Percentiles rank a stretch among this genome's conserved stretches.
These are phyloP conservation scores for Arctium minus DNA, from an alignment of 129 eudicot species.

Conservation along the genomic window DNA sequence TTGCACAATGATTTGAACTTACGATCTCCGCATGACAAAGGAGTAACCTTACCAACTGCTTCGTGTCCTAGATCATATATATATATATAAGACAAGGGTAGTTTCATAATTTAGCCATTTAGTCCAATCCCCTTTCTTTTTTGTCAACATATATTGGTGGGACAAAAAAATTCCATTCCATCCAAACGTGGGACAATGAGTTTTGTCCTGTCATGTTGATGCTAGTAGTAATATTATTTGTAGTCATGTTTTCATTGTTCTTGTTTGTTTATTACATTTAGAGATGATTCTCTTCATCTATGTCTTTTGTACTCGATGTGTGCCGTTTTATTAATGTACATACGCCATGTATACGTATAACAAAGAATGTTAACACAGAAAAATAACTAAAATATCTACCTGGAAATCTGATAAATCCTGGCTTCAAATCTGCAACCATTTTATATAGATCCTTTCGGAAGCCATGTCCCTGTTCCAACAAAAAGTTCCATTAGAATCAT, in stretches of 20 bases:
- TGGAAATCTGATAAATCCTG: conserved; percentile 93
- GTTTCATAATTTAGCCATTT: too few relatives aligned
- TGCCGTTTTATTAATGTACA: background rate
- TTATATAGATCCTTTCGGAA: conserved; percentile 81
- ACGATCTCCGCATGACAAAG: too few relatives aligned
- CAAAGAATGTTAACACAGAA: background rate
- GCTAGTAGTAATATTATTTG: too few relatives aligned
- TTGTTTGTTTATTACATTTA: background rate
- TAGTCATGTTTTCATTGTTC: background rate
- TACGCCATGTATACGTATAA: background rate
- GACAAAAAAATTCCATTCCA: too few relatives aligned
- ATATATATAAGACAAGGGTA: too few relatives aligned
- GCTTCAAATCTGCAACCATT: conserved; percentile 71
- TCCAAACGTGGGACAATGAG: too few relatives aligned
- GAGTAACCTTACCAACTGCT: too few relatives aligned
- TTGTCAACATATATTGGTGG: too few relatives aligned
- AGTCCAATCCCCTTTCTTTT: too few relatives aligned
- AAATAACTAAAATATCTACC: conserved; percentile 38
- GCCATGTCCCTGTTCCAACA: conserved; percentile 74
- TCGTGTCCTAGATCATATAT: too few relatives aligned
- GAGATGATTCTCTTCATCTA: background rate
- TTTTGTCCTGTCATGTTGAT: too few relatives aligned
- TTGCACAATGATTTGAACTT: too few relatives aligned
- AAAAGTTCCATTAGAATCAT: background rate
- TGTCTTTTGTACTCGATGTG: background rate